Percentiles rank a stretch among this genome's conserved stretches.
phyloP scores from a whole-genome alignment of 2,329 filamentous ascomycete species.

The Rhynchosporium secalis region DNA sequence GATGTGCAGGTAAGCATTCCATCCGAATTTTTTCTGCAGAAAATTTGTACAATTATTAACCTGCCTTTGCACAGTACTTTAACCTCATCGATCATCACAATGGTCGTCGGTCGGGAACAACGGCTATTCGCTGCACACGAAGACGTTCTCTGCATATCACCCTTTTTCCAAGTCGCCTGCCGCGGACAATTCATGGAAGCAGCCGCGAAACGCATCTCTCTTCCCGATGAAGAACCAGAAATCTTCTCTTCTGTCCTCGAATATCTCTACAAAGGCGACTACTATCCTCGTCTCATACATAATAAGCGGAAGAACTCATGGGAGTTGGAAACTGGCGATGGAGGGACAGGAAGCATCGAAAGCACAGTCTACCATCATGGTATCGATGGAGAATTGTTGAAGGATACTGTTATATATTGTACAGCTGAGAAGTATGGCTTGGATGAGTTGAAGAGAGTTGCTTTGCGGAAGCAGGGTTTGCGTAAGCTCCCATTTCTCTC shows the following conservation, averaged over 20 bases:
- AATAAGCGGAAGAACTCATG: conserved; percentile 79
- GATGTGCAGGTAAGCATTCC: conserved; percentile 31
- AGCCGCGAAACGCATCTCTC: conserved; percentile 68
- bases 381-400: conserved; percentile 68
- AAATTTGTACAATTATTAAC: conserved; percentile 24
- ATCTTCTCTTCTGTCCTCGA: conserved; percentile 89
- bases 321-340: conserved; percentile 69
- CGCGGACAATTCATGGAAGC: conserved; percentile 63
- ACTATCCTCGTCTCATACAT: conserved; percentile 79
- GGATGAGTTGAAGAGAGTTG: conserved; percentile 79
- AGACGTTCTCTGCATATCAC: conserved; percentile 74
- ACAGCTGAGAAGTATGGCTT: conserved; percentile 82
- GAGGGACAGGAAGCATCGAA: conserved; percentile 60
- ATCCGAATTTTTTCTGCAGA: conserved; percentile 4
- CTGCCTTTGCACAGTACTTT: conserved; percentile 47
- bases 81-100: conserved; percentile 72
- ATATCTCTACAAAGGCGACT: conserved; percentile 83
- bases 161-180: conserved; percentile 72
- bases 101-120: conserved; percentile 77
- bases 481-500: conserved; percentile 57
- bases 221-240: conserved; percentile 85
- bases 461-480: conserved; percentile 85
- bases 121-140: conserved; percentile 91
- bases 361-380: conserved; percentile 69
- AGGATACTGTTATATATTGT: conserved; percentile 90